Percentiles rank a stretch among this genome's conserved stretches.
Conservation (phyloP, 2,329 filamentous ascomycete species). For the Paecilomyces variotii region DNA sequence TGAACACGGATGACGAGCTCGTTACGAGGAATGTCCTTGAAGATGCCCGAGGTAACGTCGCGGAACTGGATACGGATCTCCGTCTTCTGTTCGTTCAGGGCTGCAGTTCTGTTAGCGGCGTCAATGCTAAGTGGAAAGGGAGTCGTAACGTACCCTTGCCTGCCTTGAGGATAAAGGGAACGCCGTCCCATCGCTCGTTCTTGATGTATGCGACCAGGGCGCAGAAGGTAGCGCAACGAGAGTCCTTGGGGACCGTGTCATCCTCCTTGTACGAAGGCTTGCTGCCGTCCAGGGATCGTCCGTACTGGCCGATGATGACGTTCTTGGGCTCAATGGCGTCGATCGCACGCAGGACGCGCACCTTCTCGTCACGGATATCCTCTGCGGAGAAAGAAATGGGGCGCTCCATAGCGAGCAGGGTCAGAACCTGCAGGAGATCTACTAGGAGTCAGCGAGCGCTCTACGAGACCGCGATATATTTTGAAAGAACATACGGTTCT, state of each 20-base stretch:
- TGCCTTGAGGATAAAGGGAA: conserved; percentile 98
- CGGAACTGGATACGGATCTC: conserved; percentile 99
- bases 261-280: conserved; percentile 99
- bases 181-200: conserved; percentile 98
- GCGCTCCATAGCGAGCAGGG: conserved; percentile 93
- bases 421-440: conserved; percentile 90
- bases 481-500: conserved; percentile 64
- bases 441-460: conserved; percentile 7
- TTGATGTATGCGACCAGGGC: conserved; percentile 97
- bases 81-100: conserved; percentile 98
- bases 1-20: conserved; percentile 99
- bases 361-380: conserved; percentile 98
- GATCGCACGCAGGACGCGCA: conserved; percentile 88
- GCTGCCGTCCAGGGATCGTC: conserved; percentile 87
- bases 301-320: conserved; percentile 98
- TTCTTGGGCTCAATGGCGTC: conserved; percentile 97
- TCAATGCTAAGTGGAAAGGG: background rate
- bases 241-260: conserved; percentile 94
- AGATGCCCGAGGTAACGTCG: conserved; percentile 97
- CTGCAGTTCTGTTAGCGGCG: conserved; percentile 32
- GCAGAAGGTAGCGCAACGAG: conserved; percentile 95
- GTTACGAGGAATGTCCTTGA: conserved; percentile 99
- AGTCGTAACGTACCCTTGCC: conserved; percentile 57
- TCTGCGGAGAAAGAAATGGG: conserved; percentile 97
- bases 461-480: background rate